Evolutionary conservation across 257 asterid genomes (phyloP).

Genomic region (Solanum arcanum): DNA sequence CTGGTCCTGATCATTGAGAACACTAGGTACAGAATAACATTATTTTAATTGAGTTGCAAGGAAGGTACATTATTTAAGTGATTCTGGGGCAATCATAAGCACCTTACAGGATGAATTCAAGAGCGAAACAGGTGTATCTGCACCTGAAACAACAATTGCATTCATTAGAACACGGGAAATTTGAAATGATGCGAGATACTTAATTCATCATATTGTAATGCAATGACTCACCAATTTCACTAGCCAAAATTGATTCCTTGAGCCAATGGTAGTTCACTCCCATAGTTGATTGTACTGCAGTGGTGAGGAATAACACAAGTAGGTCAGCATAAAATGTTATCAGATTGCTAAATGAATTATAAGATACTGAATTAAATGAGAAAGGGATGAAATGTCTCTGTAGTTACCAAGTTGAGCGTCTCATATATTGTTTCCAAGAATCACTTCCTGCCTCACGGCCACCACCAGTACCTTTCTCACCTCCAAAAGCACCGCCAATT

Average conservation of each 20-base stretch:
- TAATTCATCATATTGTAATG: neutral
- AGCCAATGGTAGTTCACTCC: conserved; percentile 70
- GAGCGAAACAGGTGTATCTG: neutral
- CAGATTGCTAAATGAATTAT: neutral
- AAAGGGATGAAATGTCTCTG: neutral
- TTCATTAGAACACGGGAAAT: neutral
- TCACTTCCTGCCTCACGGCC: conserved; percentile 99
- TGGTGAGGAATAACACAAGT: neutral
- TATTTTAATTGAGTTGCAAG: neutral
- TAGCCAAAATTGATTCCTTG: conserved; percentile 83
- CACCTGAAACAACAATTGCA: neutral
- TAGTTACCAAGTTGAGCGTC: conserved; percentile 97
- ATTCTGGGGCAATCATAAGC: neutral
- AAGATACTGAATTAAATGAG: neutral
- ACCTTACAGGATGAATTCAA: neutral
- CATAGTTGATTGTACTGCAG: conserved; percentile 71
- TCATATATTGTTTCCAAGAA: conserved; percentile 98
- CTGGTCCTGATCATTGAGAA: neutral
- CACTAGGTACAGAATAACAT: neutral
- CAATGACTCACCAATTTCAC: neutral
- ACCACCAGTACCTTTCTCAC: conserved; percentile 97
- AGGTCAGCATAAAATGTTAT: neutral
- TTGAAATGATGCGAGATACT: neutral
- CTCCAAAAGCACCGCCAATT: conserved; percentile 99
- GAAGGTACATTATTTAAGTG: neutral